Conservation (phyloP, 2,329 filamentous ascomycete species). For the Fusarium cyanostomum region DNA sequence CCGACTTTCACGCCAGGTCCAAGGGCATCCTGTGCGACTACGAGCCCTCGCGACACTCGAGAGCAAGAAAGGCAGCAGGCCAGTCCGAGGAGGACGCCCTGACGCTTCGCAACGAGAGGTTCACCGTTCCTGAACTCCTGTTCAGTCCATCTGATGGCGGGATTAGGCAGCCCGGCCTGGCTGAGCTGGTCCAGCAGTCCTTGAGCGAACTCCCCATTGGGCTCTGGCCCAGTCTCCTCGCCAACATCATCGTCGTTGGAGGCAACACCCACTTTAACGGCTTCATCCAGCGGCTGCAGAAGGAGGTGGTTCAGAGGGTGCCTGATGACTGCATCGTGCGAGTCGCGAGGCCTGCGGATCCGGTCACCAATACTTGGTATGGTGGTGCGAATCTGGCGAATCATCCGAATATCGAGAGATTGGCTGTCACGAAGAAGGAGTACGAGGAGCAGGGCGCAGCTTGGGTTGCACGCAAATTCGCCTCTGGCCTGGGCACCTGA, state of each 20-base stretch:
- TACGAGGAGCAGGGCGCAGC: constrained; percentile 86
- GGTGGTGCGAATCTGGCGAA: constrained; percentile 83
- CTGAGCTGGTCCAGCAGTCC: constrained; percentile 83
- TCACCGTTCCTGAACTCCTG: constrained; percentile 86
- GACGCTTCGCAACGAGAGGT: constrained; percentile 90
- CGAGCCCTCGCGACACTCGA: constrained; percentile 71
- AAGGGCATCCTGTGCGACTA: constrained; percentile 80
- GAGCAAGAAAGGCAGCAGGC: constrained; percentile 57
- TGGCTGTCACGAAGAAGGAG: constrained; percentile 85
- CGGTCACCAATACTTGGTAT: constrained; percentile 83
- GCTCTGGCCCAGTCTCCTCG: constrained; percentile 82
- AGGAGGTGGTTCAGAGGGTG: constrained; percentile 75
- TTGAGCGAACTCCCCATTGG: constrained; percentile 80
- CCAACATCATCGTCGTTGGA: constrained; percentile 89
- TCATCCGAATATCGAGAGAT: constrained; percentile 71
- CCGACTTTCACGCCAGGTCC: constrained; percentile 72
- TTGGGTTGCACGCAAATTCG: constrained; percentile 80
- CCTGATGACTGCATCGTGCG: constrained; percentile 82
- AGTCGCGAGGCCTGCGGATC: constrained; percentile 74
- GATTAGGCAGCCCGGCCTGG: constrained; percentile 82
- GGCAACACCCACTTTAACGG: constrained; percentile 84
- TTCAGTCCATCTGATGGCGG: constrained; percentile 90
- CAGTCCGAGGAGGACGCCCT: constrained; percentile 76
- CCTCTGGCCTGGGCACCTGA: constrained; percentile 41
- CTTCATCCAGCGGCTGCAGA: constrained; percentile 81